Base-by-base conservation (phyloP, 345 rosid genomes). In the Boechera stricta region DNA sequence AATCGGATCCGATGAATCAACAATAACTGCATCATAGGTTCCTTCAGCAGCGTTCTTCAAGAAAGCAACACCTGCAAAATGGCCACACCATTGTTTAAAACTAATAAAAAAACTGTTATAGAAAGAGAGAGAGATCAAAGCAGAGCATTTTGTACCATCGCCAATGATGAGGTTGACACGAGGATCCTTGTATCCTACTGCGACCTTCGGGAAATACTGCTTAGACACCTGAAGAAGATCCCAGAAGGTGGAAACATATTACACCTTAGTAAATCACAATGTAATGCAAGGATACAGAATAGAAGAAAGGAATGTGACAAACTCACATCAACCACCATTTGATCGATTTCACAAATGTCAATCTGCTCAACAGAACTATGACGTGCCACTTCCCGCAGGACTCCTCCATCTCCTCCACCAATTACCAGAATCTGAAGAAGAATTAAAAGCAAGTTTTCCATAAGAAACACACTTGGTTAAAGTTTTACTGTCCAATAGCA, bases 361-460 rank as follows among this genome's bases (percentile, higher is more conserved):
- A 94, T 88, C 72, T 88, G 86, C 80, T 88, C 95, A 7, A 94
- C 79, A 60, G 98, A 92, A 71, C 91, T 73, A 83, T 94, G 90
- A 11, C 97, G 95, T 72, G 97, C 79, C 73, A 94, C 92, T 84
- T 94, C 98, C 48, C 97, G 86, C 44, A 92, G 73, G 64, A 94
- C 98, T 7, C 98, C 98, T 18, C 98, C 98, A 81, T 89, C 98
- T 54, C 98, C 98, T 79, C 98, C 98, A 13, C 98, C 98, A 79
- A 94, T 92, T 49, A 94, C 98, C 80, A 94, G 67, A 47, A 92
- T 97, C 98, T 92, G 82, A 64, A 67, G 29, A 64, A 52, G 51
- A 26, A 90, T 82, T 60, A 69, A 32, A 63, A 49, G 35, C 15
- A 29, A 6, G 0, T 16, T 0, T n/a, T 16, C 54, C 53, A 52